Evolutionary conservation across 169 alveolate genomes (phyloP), one percentile per base, ranked within the genome.

Genomic region (Miamiensis avidus): DNA sequence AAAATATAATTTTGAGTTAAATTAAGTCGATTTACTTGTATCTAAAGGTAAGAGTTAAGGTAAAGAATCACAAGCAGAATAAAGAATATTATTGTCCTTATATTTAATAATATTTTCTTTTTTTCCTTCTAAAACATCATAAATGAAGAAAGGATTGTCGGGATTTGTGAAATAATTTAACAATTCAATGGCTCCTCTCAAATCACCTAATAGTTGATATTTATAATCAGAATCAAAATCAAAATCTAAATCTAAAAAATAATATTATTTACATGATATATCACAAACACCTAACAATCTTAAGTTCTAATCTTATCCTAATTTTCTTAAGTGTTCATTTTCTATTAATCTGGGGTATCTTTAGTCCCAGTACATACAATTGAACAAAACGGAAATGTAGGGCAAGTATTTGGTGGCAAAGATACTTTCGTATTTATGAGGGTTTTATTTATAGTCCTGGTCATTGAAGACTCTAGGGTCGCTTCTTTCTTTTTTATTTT

Each of bases 1-100:
- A 49, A 49, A 11, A 11, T 49, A 49, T 49, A 49, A 49, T n/a
- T n/a, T n/a, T n/a, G n/a, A n/a, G n/a, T n/a, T n/a, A n/a, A n/a
- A n/a, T n/a, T n/a, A n/a, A n/a, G 69, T 49, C 20, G 20, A 11
- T 49, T 49, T 49, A 30, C 94, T 84, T 16, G 97, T 96, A 81
- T 94, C 97, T 69, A 82, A 85, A 76, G 97, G 96, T 81, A 94
- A 78, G 65, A 93, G 92, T 0, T 93, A 92, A 6, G 97, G 97
- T 20, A 93, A 65, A 78, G 89, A 93, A 78, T 94, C 97, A 28
- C 93, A 92, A 33, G 94, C 89, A 75, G 85, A 91, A 81, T 90
- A 93, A 27, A 94, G 76, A 32, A 94, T 83, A 69, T 88, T 73
- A 25, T 92, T 74, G 32, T 84, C 81, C 74, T 84, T 78, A 30